Evolutionary conservation across 78 protist species (phyloP), one percentile per base, ranked within the genome.

Genomic region (Tieghemostelium lacteum): DNA sequence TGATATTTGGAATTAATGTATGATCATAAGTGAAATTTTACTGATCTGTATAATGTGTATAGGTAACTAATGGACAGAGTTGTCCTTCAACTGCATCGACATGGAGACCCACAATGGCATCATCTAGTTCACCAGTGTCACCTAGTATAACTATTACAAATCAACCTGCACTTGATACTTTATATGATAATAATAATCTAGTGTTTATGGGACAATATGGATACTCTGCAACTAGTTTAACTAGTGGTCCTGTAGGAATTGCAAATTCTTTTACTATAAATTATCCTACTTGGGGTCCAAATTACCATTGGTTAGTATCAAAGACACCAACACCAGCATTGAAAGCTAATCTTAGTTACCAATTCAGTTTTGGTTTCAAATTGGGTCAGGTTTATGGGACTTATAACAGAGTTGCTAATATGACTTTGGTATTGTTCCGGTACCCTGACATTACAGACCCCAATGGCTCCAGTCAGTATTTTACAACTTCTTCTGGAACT

Each of bases 401-500:
- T 3, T 74, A 39, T 45, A 74, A 74, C 52, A 36, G 29, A 24
- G 37, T 58, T 24, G 28, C 63, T 37, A 58, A 40, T 60, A 74
- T 74, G 85, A 58, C 70, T 0, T 20, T 74, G 6, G n/a, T n/a
- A n/a, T n/a, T n/a, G n/a, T n/a, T n/a, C n/a, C n/a, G n/a, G n/a
- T 74, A 36, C 24, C 52, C 10, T 45, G 85, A 74, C 52, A 58
- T 74, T 19, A 31, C 85, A 7, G 85, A 74, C 40, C 85, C 85
- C 22, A 73, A 54, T 4, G 45, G 65, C 22, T 54, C 71, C 8
- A 33, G 10, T 14, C 37, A 40, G 0, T 63, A 74, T n/a, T 74
- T 55, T 22, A 55, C 29, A 22, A 40, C 36, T 19, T 28, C 64
- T 67, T 39, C 57, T 17, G 31, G 37, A 2, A 29, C 22, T 22